Conservation (phyloP, 2,329 filamentous ascomycete genomes). For the Exophiala sp. region DNA sequence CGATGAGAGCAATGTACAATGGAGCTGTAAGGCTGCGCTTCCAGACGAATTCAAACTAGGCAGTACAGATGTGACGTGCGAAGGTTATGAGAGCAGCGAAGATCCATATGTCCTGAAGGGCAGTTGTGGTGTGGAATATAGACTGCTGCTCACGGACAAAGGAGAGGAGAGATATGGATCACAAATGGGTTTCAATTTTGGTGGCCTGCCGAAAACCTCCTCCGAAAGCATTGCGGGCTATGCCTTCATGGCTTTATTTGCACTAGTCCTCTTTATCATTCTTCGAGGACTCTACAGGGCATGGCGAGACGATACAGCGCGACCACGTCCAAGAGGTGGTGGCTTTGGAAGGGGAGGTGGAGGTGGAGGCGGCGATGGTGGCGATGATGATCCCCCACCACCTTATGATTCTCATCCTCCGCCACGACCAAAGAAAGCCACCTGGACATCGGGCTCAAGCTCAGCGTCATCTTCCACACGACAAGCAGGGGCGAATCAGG, state of each 20-base stretch:
- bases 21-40: constrained; percentile 73
- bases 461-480: constrained; percentile 8
- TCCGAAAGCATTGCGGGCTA: constrained; percentile 27
- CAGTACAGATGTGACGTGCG: constrained; percentile 84
- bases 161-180: constrained; percentile 69
- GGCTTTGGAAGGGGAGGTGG: constrained; percentile 34
- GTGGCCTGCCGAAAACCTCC: constrained; percentile 12
- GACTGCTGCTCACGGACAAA: constrained; percentile 69
- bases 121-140: constrained; percentile 89
- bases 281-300: constrained; percentile 29
- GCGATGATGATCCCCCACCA: constrained; percentile 40
- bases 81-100: constrained; percentile 73
- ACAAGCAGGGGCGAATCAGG: constrained; percentile 3
- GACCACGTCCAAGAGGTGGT: constrained; percentile 16
- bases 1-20: constrained; percentile 76
- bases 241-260: constrained; percentile 35
- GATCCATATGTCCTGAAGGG: constrained; percentile 88
- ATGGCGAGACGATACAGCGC: constrained; percentile 28
- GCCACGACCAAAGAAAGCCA: constrained; percentile 38
- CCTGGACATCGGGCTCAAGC: constrained; percentile 26
- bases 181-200: constrained; percentile 33
- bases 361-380: constrained; percentile 31
- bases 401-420: constrained; percentile 37
- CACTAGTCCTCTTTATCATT: constrained; percentile 31
- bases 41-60: constrained; percentile 70